phyloP scores from a whole-genome alignment of 345 rosid genomes.

The Linum lewisii region DNA sequence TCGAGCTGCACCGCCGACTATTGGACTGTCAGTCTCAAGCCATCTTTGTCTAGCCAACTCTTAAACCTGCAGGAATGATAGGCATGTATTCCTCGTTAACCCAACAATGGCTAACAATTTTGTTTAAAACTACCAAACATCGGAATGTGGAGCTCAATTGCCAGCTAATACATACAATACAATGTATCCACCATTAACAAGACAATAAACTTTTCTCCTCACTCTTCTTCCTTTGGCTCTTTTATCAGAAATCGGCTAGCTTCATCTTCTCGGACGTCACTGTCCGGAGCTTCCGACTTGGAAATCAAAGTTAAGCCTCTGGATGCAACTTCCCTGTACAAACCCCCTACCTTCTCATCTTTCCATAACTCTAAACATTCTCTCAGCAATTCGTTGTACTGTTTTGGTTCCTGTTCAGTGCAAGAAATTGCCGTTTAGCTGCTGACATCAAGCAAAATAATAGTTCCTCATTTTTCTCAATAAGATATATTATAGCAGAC shows the following conservation, averaged over 20 bases:
- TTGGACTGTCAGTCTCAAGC: too few relatives aligned
- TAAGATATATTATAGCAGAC: background rate
- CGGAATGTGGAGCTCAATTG: too few relatives aligned
- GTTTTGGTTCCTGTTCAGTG: constrained; percentile 62
- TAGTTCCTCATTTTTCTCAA: too few relatives aligned
- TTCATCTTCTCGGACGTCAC: constrained; percentile 58
- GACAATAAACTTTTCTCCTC: background rate
- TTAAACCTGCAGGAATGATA: too few relatives aligned
- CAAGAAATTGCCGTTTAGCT: background rate
- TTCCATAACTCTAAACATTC: constrained; percentile 29
- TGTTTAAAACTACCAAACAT: too few relatives aligned
- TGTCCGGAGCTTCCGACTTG: constrained; percentile 79
- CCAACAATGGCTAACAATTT: too few relatives aligned
- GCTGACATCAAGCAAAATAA: too few relatives aligned
- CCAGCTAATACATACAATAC: too few relatives aligned
- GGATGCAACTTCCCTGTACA: constrained; percentile 39
- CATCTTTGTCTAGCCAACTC: too few relatives aligned
- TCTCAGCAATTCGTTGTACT: constrained; percentile 55
- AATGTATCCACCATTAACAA: too few relatives aligned
- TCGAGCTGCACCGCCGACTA: too few relatives aligned
- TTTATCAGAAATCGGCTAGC: constrained; percentile 30
- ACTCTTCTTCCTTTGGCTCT: background rate
- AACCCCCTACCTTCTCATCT: constrained; percentile 27
- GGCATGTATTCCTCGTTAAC: too few relatives aligned
- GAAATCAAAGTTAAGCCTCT: constrained; percentile 49